Percentiles rank a stretch among this genome's conserved stretches.
phyloP scores from a whole-genome alignment of 228 moss, liverwort and hornwort genomes.

The Sphagnum fallax region DNA sequence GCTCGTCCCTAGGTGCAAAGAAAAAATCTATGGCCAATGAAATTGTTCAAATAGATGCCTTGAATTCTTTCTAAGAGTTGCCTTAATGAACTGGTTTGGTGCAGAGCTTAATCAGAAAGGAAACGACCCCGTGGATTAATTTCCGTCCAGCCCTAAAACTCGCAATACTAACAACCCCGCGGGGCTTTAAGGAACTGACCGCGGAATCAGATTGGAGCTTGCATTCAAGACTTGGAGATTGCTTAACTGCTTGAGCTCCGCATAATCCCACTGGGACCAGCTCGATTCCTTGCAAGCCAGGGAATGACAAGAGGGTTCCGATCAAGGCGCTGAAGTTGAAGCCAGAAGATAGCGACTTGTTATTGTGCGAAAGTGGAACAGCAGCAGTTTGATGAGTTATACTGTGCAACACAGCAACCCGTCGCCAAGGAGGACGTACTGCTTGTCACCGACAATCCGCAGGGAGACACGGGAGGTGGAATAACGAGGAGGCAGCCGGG shows the following conservation, averaged over 20 bases:
- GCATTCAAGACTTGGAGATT: constrained; percentile 59
- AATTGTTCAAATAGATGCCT: no score
- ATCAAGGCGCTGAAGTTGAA: constrained; percentile 41
- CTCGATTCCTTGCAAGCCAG: constrained; percentile 68
- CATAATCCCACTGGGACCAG: constrained; percentile 78
- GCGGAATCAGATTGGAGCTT: constrained; percentile 68
- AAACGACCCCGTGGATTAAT: constrained; percentile 48
- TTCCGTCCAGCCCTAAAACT: constrained; percentile 63
- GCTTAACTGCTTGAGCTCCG: constrained; percentile 19
- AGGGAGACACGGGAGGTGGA: constrained; percentile 6
- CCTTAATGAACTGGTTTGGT: not conserved
- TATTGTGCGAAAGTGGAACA: constrained; percentile 4
- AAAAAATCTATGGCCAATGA: no score
- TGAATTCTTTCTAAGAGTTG: no score
- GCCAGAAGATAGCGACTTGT: constrained; percentile 27
- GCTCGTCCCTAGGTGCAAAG: no score
- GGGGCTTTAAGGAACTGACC: constrained; percentile 30
- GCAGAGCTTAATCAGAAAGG: constrained; percentile 52
- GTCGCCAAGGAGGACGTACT: constrained; percentile 8
- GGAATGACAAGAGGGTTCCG: constrained; percentile 39
- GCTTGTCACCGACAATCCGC: constrained; percentile 65
- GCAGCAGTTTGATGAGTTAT: constrained; percentile 5
- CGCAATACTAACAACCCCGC: constrained; percentile 23
- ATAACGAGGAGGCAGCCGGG: no score
- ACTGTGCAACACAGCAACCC: constrained; percentile 1